Evolutionary conservation across 2,329 filamentous ascomycete genomes (phyloP), one percentile per base, ranked within the genome.

Genomic region (Claviceps citrina): DNA sequence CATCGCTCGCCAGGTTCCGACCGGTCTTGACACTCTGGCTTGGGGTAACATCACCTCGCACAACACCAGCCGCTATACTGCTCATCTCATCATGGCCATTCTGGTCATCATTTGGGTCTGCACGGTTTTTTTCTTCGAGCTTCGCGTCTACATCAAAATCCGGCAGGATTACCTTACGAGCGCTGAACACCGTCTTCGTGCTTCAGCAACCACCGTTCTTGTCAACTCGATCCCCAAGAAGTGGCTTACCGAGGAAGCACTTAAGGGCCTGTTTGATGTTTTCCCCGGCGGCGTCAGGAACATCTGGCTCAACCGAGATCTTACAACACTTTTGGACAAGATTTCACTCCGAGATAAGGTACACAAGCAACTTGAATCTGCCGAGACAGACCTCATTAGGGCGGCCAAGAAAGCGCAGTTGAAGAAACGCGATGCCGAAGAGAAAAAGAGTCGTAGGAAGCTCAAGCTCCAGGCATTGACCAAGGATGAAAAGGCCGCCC

Each of bases 231-330:
- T 98, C 38, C 91, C 91, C 1, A 66, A 73, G 31, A 93, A 93
- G 54, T 98, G 91, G 91, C 74, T 93, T 7, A 85, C 74, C 2
- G 73, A 84, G 36, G 78, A 93, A 33, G 84, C 84, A 0, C 69
- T 98, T 4, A 72, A 77, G 43, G 81, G 81, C 0, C 67, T 98
- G 0, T 98, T 93, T 52, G 91, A 98, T 56, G 87, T 96, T 1
- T 96, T 95, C 50, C 91, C 91, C 0, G 91, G 91, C 16, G 91
- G 91, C 24, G 81, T 98, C 53, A 76, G 84, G 44, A 96, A 96
- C 49, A 83, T 98, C 35, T 98, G 89, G 87, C 78, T 98, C 51
- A 98, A 95, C 44, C 76, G 89, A 45, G 84, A 98, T 54, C 80
- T 85, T 48, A 84, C 87, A 32, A 71, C 79, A 7, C 70, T 98